Percentiles rank a stretch among this genome's conserved stretches.
Conservation (phyloP, 352 stramenopile species). For the Phytophthora litchii region DNA sequence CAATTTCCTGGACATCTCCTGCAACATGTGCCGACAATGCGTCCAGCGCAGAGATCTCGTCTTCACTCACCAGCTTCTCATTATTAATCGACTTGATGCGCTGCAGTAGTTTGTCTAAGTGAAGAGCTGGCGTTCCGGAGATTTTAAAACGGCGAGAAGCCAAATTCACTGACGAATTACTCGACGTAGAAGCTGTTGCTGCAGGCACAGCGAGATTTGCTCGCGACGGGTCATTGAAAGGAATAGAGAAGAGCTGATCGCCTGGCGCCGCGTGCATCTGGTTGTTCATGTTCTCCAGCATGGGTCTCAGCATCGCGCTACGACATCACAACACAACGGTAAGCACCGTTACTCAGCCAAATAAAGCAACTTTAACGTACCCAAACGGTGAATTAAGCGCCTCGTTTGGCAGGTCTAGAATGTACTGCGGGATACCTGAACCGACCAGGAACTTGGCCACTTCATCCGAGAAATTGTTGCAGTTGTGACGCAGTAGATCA, state of each 20-base stretch:
- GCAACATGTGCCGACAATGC: slow-evolving; percentile 32
- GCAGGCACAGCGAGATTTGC: slow-evolving; percentile 19
- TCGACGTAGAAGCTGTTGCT: not conserved
- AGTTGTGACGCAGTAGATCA: slow-evolving; percentile 95
- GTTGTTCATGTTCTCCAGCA: slow-evolving; percentile 86
- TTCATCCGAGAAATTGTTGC: slow-evolving; percentile 97
- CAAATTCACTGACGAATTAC: slow-evolving; percentile 14
- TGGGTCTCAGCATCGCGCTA: slow-evolving; percentile 80
- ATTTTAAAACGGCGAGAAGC: slow-evolving; percentile 61
- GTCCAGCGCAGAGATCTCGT: slow-evolving; percentile 39
- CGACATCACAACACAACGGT: not conserved
- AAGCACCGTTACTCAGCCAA: too few species aligned
- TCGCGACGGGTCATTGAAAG: slow-evolving; percentile 70
- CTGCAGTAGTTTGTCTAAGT: slow-evolving; percentile 54
- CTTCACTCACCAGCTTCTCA: slow-evolving; percentile 31
- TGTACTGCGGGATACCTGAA: slow-evolving; percentile 89
- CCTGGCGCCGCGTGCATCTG: slow-evolving; percentile 62
- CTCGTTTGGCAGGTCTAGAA: slow-evolving; percentile 89
- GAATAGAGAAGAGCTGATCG: slow-evolving; percentile 65
- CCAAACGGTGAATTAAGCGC: slow-evolving; percentile 91
- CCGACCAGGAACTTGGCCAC: slow-evolving; percentile 88
- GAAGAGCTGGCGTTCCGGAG: slow-evolving; percentile 51
- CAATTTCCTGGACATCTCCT: slow-evolving; percentile 22
- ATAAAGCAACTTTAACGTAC: too few species aligned
- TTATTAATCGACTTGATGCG: slow-evolving; percentile 49